phyloP scores from a whole-genome alignment of 257 asterid species.

The Cordia subcordata region DNA sequence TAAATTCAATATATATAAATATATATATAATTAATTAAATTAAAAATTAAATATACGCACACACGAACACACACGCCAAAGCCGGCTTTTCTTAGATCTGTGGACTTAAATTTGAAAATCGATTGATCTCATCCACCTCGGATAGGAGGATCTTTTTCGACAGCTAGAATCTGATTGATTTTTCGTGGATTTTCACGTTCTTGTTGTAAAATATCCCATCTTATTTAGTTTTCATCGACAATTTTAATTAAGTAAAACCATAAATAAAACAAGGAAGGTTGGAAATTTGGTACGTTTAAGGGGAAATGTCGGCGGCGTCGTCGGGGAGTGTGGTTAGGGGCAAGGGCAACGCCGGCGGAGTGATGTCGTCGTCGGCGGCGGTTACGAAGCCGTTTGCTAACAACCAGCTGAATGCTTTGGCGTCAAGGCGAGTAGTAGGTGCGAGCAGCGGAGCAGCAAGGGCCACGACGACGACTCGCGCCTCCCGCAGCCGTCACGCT shows the following conservation, averaged over 20 bases:
- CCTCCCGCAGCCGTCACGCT: slow-evolving; percentile 17
- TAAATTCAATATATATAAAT: neutral
- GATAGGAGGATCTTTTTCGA: no score
- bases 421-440: slow-evolving; percentile 38
- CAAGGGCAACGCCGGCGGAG: slow-evolving; percentile 19
- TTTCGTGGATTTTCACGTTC: neutral
- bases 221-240: neutral
- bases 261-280: neutral
- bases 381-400: slow-evolving; percentile 39
- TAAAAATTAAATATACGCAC: no score
- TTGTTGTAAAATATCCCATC: neutral
- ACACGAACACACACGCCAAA: neutral
- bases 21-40: no score
- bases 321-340: slow-evolving; percentile 28
- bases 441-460: slow-evolving; percentile 33
- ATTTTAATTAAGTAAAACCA: neutral
- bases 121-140: neutral
- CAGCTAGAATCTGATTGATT: no score
- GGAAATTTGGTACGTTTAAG: neutral
- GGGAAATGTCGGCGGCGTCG: neutral
- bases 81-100: neutral
- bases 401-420: slow-evolving; percentile 73
- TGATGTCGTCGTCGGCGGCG: slow-evolving; percentile 19
- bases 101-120: slow-evolving; percentile 2
- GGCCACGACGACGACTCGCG: slow-evolving; percentile 18